Conservation (phyloP, 805 yeast genomes). For the Candida khao-thaluensis region DNA sequence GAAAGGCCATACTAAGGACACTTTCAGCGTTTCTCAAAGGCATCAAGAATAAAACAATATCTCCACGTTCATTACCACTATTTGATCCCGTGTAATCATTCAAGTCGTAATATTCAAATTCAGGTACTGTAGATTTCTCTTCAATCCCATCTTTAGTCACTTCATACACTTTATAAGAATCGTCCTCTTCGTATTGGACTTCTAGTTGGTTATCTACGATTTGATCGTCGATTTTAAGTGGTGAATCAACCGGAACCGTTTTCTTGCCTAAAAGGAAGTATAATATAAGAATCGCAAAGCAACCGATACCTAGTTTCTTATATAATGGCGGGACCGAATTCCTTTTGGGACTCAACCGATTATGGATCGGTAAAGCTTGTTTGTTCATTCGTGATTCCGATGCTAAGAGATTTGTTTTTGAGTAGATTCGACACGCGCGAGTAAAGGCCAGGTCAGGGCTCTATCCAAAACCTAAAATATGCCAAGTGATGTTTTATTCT, state of each 20-base stretch:
- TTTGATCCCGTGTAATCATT: conserved; percentile 53
- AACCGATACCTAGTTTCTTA: conserved; percentile 6
- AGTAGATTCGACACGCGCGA: background rate
- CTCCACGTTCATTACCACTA: conserved; percentile 51
- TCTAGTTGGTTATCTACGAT: conserved; percentile 15
- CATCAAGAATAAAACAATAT: conserved; percentile 65
- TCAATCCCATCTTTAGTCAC: conserved; percentile 20
- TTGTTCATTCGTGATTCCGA: conserved; percentile 1
- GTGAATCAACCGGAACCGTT: background rate
- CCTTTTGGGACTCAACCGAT: conserved; percentile 11
- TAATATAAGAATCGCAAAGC: background rate
- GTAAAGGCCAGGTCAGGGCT: no score
- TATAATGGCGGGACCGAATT: conserved; percentile 7
- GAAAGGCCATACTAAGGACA: conserved; percentile 79
- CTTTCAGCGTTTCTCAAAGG: conserved; percentile 79
- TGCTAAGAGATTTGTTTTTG: background rate
- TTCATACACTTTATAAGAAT: conserved; percentile 17
- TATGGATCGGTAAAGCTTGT: conserved; percentile 6
- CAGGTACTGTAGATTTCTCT: conserved; percentile 12
- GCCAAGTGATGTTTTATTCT: no score
- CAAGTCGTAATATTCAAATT: conserved; percentile 62
- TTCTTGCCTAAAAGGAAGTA: background rate
- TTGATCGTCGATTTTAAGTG: conserved; percentile 14
- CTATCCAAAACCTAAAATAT: no score
- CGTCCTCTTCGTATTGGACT: conserved; percentile 13